Evolutionary conservation across 495 filamentous ascomycete species (phyloP).

Genomic region (Xylaria telfairii): DNA sequence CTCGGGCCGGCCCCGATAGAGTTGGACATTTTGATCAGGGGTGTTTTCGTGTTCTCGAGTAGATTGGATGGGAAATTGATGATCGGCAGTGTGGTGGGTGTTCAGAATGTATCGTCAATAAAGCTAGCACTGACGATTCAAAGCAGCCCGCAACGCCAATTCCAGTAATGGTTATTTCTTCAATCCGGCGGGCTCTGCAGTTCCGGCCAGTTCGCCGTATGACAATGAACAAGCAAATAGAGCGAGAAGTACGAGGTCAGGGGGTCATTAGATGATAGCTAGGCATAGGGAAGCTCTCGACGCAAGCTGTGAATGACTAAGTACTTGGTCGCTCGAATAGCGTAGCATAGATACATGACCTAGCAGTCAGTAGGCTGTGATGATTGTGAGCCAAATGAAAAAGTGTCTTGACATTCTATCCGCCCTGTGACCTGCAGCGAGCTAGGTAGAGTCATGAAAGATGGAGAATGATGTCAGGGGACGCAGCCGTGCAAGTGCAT

Average conservation of each 20-base stretch:
- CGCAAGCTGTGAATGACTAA: not conserved
- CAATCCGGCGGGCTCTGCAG: not conserved
- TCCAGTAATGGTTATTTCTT: not conserved
- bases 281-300: not conserved
- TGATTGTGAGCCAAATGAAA: not conserved
- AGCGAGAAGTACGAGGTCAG: not conserved
- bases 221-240: not conserved
- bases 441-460: slow-evolving; percentile 22
- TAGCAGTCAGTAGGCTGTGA: not conserved
- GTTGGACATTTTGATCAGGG: slow-evolving; percentile 7
- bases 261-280: not conserved
- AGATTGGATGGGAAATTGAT: not conserved
- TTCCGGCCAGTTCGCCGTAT: not conserved
- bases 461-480: slow-evolving; percentile 28
- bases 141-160: not conserved
- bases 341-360: not conserved
- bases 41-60: not conserved
- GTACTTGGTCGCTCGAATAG: not conserved
- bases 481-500: slow-evolving; percentile 2
- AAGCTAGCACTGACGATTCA: not conserved
- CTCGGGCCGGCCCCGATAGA: not conserved
- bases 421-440: not conserved
- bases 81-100: not conserved
- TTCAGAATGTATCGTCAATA: not conserved
- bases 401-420: not conserved